Base-by-base conservation (phyloP, 108 stramenopile genomes). In the Conticribra guillardii region DNA sequence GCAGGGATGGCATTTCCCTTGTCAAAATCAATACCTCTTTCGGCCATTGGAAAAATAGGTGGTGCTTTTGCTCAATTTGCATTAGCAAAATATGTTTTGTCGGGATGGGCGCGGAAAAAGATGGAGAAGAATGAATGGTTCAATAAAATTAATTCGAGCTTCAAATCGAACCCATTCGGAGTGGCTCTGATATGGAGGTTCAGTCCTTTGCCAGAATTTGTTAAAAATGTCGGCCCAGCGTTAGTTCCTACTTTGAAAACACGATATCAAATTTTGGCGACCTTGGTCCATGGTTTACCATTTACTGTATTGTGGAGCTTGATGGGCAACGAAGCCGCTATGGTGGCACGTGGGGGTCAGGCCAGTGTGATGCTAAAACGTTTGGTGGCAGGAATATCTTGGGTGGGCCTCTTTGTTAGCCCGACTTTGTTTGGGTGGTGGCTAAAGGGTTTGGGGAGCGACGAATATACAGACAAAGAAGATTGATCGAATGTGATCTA, bases 301-400 rank as follows among this genome's bases (percentile, higher is more conserved):
- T 94, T 88, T 62, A 87, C 92, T 11, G 52, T 71, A 5, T 59
- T 94, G 17, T 94, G 92, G 92, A 88, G 85, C 4, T 86, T 62
- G 50, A 56, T 91, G 55, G 92, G 89, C 1, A 77, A 79, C 22
- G 89, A 94, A 48, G 81, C 88, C 22, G 87, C 88, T 0, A 33
- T 41, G 34, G 79, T 87, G 2, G 64, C 84, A 37, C 67, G 77
- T 23, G 86, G 86, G 30, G 60, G 66, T 15, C 48, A 52, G 61
- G 67, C 67, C 1, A 76, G 75, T 48, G 30, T 51, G 22, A 31
- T 76, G 17, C 51, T 69, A 34, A 76, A 76, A 48, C 60, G 63
- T 1, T 54, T 69, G 67, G 75, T 76, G 1, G 67, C 75, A 19
- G 54, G 17, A 3, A 69, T 76, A 22, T 50, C 68, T 18, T 69